A percentile compares a stretch with the other conserved stretches of the same genome.
Conservation (phyloP, 176 grass and related monocot species). For the Oryza punctata region DNA sequence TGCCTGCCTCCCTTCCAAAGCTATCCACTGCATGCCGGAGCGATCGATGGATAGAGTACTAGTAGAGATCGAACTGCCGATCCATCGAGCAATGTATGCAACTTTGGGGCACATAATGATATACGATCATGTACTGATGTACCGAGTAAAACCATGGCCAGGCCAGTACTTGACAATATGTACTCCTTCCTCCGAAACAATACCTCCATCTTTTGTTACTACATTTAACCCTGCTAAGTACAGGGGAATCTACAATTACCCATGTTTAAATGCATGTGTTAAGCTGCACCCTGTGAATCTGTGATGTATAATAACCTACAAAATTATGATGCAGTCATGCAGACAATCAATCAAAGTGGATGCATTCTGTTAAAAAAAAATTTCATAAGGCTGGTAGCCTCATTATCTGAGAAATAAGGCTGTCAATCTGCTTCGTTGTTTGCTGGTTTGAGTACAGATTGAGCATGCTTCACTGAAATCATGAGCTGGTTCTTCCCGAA, state of each 20-base stretch:
- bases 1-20: background rate
- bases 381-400: background rate
- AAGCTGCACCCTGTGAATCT: background rate
- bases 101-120: conserved; percentile 28
- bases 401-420: background rate
- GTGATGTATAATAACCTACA: background rate
- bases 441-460: background rate
- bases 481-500: background rate
- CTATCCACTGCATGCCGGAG: background rate
- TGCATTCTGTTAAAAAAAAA: background rate
- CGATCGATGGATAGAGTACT: background rate
- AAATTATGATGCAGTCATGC: background rate
- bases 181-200: too few species aligned
- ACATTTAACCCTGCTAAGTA: background rate
- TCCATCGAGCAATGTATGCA: background rate
- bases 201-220: too few species aligned
- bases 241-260: background rate
- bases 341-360: background rate
- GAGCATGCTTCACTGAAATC: conserved; percentile 23
- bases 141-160: background rate
- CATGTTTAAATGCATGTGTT: background rate
- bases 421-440: background rate
- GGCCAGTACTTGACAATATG: too few species aligned
- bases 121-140: conserved; percentile 9
- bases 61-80: background rate